Base-by-base conservation (phyloP, 164 flowering plant species). In the Stephania cephalantha region DNA sequence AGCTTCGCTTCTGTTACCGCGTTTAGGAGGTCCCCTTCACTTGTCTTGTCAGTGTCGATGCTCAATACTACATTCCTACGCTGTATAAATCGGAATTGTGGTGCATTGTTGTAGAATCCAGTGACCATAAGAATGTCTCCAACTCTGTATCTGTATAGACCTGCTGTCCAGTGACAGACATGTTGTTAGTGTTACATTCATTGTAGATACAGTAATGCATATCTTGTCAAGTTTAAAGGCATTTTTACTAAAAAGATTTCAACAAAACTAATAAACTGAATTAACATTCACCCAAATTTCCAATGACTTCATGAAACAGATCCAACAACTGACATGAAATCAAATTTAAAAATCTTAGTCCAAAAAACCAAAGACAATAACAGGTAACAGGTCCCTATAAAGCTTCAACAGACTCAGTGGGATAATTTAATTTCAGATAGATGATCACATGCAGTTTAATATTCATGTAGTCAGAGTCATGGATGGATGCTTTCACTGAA, bases 21-120 rank as follows among this genome's bases (percentile, higher is more conserved):
- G 18, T 73, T 83, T 66, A 87, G 84, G 1, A 90, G 86, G 86
- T 90, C 91, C 8, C 83, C 86, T 71, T 90, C 93, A 20, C 86
- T 88, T 9, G 90, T 90, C 76, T 90, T 90, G 72, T 90, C 90
- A 0, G 89, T 80, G 75, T 90, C 94, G 13, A 90, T 84, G 86
- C 90, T 90, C 5, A 90, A 78, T 9, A 83, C 89, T 0, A 90
- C 94, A 61, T 88, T 90, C 48, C 85, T 81, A n/a, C 94, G 78
- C 70, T 89, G 86, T 25, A 88, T 72, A 69, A 88, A 90, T 63
- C 80, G 83, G 85, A 90, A 90, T 31, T 87, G 91, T 0, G 94
- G 94, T 0, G 94, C 87, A 52, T 85, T 81, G 85, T 90, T 88
- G 79, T 90, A 83, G 84, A 90, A 90, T 70, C 93, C 93, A 3